Evolutionary conservation across 164 flowering plant genomes (phyloP), one percentile per base, ranked within the genome.

Genomic region (Euptelea pleiosperma): DNA sequence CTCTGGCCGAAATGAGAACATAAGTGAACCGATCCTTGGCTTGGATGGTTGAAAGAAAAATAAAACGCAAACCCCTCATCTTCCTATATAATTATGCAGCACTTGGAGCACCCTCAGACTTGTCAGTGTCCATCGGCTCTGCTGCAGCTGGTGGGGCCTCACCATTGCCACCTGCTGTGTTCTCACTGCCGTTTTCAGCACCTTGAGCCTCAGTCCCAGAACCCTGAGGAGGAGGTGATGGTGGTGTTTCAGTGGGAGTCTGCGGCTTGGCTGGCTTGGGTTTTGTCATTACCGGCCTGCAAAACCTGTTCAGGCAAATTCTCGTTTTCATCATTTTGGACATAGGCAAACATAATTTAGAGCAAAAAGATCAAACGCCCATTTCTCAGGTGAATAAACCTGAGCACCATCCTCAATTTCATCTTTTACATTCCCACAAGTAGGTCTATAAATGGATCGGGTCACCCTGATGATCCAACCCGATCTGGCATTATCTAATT

Each of bases 261-360:
- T 77, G 86, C 26, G 87, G 79, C 55, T 87, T 92, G 55, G 76
- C 63, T 35, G 93, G 89, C 66, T 77, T 86, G 15, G 91, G 87
- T 49, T 89, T 89, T 0, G 77, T 87, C 91, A 89, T 87, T 48
- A 83, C 75, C 0, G 97, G 94, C 75, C 87, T 75, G 71, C 94
- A 83, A 31, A 82, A 68, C 91, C 94, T 89, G 82, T 58, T 22
- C 22, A 47, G 6, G 3, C 28, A 66, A 42, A 34, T 6, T 14
- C n/a, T n/a, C n/a, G n/a, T n/a, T n/a, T n/a, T n/a, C n/a, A n/a
- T n/a, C n/a, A n/a, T n/a, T n/a, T n/a, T n/a, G n/a, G n/a, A n/a
- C n/a, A n/a, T n/a, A n/a, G n/a, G n/a, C n/a, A n/a, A n/a, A n/a
- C n/a, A n/a, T n/a, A n/a, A n/a, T n/a, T n/a, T n/a, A n/a, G n/a